phyloP scores from a whole-genome alignment of 169 alveolate genomes.

The Eimeria sp. region DNA sequence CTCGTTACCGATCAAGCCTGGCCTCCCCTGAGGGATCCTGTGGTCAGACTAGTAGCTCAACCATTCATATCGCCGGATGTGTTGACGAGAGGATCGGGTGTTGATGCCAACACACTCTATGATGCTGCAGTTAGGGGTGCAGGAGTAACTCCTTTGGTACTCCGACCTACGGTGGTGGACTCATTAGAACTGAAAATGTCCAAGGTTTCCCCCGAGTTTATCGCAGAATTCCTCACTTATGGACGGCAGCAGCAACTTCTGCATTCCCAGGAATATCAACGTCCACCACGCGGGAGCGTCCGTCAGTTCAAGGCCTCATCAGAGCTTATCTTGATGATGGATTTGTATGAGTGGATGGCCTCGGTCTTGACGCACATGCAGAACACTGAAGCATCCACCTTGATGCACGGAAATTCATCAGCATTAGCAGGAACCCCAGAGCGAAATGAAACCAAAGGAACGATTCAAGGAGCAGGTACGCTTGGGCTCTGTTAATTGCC shows the following conservation, averaged over 20 bases:
- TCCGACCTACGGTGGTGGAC: conserved; percentile 64
- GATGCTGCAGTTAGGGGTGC: background rate
- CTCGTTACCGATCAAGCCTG: conserved; percentile 45
- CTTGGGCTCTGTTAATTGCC: background rate
- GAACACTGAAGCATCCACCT: background rate
- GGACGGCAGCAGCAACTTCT: conserved; percentile 76
- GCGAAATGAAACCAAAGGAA: background rate
- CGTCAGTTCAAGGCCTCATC: conserved; percentile 40
- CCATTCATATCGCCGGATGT: conserved; percentile 30
- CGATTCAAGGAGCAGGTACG: background rate
- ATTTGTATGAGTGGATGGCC: conserved; percentile 82
- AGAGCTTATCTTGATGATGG: conserved; percentile 68
- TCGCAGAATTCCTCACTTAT: conserved; percentile 44
- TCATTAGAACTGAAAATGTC: conserved; percentile 75
- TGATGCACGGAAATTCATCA: background rate
- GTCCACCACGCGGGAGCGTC: background rate
- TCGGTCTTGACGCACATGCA: conserved; percentile 73
- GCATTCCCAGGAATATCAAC: conserved; percentile 32
- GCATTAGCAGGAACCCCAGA: background rate
- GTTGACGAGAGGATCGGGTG: background rate
- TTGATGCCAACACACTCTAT: background rate
- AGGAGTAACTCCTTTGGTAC: conserved; percentile 4
- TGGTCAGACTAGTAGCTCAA: conserved; percentile 63
- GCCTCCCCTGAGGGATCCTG: conserved; percentile 59
- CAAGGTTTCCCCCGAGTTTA: conserved; percentile 74